These are phyloP conservation scores for Cnidoscolus chayamansa DNA, from an alignment of 441 rosid species.

Conservation along the genomic window DNA sequence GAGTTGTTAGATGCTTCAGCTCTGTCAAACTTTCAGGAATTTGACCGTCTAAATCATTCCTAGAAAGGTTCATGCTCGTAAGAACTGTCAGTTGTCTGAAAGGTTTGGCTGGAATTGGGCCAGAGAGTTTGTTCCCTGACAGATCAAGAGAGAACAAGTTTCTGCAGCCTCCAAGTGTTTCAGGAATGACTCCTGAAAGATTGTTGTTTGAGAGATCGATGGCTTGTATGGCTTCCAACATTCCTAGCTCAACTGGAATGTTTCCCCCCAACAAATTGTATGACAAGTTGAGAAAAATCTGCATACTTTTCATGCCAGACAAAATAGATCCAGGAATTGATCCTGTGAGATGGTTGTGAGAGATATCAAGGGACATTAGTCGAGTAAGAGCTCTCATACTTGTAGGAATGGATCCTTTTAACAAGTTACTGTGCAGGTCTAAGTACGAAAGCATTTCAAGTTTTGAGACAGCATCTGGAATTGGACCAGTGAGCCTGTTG, in stretches of 20 bases:
- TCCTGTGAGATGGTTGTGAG: slow-evolving; percentile 62
- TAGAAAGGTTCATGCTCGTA: slow-evolving; percentile 57
- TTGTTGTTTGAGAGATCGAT: slow-evolving; percentile 73
- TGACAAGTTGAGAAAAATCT: slow-evolving; percentile 63
- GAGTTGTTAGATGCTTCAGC: slow-evolving; percentile 44
- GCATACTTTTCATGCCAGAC: slow-evolving; percentile 44
- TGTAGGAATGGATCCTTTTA: slow-evolving; percentile 69
- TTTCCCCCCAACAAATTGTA: slow-evolving; percentile 53
- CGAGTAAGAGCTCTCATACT: slow-evolving; percentile 43
- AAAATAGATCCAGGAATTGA: slow-evolving; percentile 43
- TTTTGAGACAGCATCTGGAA: slow-evolving; percentile 48
- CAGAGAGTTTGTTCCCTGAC: slow-evolving; percentile 62
- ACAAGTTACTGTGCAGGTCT: slow-evolving; percentile 52
- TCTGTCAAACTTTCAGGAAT: slow-evolving; percentile 46
- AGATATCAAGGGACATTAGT: slow-evolving; percentile 58
- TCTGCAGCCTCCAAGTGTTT: slow-evolving; percentile 50
- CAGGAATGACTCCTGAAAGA: slow-evolving; percentile 65
- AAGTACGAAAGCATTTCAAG: slow-evolving; percentile 54
- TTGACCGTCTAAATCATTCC: slow-evolving; percentile 50
- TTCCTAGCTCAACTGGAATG: slow-evolving; percentile 67
- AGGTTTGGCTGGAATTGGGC: slow-evolving; percentile 43
- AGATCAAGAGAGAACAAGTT: slow-evolving; percentile 67
- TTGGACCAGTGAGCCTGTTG: slow-evolving; percentile 58
- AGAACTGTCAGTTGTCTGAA: slow-evolving; percentile 43
- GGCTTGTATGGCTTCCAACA: slow-evolving; percentile 57